Evolutionary conservation across 2,329 filamentous ascomycete genomes (phyloP).

Genomic region (Berkeleyomyces basicola): DNA sequence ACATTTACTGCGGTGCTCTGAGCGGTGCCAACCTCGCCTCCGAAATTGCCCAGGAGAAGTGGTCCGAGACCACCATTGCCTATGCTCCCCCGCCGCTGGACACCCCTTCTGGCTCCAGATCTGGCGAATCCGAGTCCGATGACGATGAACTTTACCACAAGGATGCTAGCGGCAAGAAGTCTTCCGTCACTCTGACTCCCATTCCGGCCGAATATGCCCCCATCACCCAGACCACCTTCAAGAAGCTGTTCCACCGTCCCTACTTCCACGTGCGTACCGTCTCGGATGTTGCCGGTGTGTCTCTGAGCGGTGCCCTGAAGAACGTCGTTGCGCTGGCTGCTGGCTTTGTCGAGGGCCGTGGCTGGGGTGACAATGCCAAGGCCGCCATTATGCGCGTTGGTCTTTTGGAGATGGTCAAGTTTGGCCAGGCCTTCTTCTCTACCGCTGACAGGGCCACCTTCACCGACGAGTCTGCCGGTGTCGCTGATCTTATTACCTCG

Average conservation of each 20-base stretch:
- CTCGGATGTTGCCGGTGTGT: constrained; percentile 89
- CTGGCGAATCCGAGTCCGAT: constrained; percentile 31
- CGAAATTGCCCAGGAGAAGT: constrained; percentile 91
- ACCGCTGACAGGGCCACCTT: constrained; percentile 72
- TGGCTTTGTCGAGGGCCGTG: constrained; percentile 85
- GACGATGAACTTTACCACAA: constrained; percentile 46
- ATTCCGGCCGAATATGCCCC: constrained; percentile 71
- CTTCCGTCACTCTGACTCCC: constrained; percentile 54
- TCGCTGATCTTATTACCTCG: constrained; percentile 88
- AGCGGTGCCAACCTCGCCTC: constrained; percentile 92
- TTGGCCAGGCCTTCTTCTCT: constrained; percentile 86
- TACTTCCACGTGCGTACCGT: constrained; percentile 97
- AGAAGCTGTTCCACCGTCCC: constrained; percentile 77
- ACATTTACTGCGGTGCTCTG: constrained; percentile 91
- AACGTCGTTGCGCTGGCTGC: constrained; percentile 91
- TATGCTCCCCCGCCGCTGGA: constrained; percentile 88
- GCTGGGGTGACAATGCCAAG: constrained; percentile 98
- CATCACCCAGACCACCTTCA: constrained; percentile 69
- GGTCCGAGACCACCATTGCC: constrained; percentile 90
- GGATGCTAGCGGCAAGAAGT: constrained; percentile 49
- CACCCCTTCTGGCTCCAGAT: constrained; percentile 48
- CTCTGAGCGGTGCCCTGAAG: constrained; percentile 85
- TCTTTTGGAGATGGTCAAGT: constrained; percentile 89
- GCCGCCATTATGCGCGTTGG: constrained; percentile 97
- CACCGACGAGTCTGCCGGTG: constrained; percentile 89